Conservation (phyloP, 2,329 filamentous ascomycete species). For the Nothopassalora personata region DNA sequence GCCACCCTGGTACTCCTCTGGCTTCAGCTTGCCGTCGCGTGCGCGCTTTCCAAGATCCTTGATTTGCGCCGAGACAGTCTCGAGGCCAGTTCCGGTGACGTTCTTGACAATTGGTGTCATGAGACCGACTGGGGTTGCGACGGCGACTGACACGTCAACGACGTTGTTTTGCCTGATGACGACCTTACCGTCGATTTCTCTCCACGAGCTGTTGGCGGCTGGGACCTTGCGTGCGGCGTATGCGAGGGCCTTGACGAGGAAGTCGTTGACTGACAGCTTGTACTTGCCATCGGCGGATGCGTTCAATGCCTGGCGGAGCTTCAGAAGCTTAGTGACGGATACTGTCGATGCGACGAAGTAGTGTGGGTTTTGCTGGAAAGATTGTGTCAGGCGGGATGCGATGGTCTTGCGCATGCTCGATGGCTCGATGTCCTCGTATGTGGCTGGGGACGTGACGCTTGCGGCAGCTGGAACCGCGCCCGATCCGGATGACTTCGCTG, state of each 20-base stretch:
- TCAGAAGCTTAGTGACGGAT: constrained; percentile 90
- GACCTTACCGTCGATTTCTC: constrained; percentile 62
- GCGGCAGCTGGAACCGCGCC: constrained; percentile 44
- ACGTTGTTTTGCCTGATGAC: constrained; percentile 88
- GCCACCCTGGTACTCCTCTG: constrained; percentile 97
- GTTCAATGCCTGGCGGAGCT: constrained; percentile 92
- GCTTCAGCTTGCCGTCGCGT: constrained; percentile 96
- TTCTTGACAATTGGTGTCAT: constrained; percentile 96
- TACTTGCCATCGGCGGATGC: constrained; percentile 83
- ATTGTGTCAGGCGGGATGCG: constrained; percentile 82
- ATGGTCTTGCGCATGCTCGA: constrained; percentile 98
- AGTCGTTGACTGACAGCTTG: constrained; percentile 99
- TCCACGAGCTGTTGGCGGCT: constrained; percentile 92
- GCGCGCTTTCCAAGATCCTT: constrained; percentile 97
- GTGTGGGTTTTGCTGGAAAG: constrained; percentile 89
- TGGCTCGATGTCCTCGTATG: constrained; percentile 78
- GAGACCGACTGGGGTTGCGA: constrained; percentile 84
- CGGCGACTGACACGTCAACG: constrained; percentile 92
- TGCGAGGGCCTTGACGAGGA: constrained; percentile 93
- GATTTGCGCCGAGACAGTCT: constrained; percentile 80
- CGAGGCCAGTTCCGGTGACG: constrained; percentile 79
- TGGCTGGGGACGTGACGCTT: constrained; percentile 52
- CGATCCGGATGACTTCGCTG: constrained; percentile 56
- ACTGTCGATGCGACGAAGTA: constrained; percentile 92
- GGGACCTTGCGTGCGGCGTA: constrained; percentile 90